Percentiles rank a stretch among this genome's conserved stretches.
phyloP scores from a whole-genome alignment of 2,329 filamentous ascomycete species.

The Lomentospora prolificans region DNA sequence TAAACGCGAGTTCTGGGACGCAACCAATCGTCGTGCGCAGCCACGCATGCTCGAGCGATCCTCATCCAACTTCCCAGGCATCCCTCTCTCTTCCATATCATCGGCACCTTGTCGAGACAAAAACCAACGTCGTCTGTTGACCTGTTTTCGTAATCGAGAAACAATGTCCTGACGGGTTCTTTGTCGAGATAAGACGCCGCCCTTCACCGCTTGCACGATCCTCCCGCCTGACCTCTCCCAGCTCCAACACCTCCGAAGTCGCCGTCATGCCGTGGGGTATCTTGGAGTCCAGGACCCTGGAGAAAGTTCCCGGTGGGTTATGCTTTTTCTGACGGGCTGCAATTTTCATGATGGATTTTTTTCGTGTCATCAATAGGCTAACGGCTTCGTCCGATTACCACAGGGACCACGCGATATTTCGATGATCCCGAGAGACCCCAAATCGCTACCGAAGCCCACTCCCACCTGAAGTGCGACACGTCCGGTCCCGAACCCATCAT shows the following conservation, averaged over 20 bases:
- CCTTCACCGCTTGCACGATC: neutral
- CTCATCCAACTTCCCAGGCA: conserved; percentile 12
- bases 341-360: too few relatives aligned
- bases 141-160: too few relatives aligned
- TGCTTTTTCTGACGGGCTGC: conserved; percentile 6
- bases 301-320: conserved; percentile 63
- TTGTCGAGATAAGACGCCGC: neutral
- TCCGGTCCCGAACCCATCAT: conserved; percentile 61
- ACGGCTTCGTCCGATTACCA: neutral
- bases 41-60: neutral
- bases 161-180: neutral
- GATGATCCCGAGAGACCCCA: conserved; percentile 45
- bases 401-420: conserved; percentile 55
- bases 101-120: too few relatives aligned
- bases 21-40: neutral
- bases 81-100: too few relatives aligned
- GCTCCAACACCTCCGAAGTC: neutral
- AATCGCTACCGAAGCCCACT: conserved; percentile 26
- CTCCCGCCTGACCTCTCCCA: neutral
- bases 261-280: conserved; percentile 49
- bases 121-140: too few relatives aligned
- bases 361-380: too few relatives aligned
- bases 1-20: neutral
- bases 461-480: conserved; percentile 60
- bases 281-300: conserved; percentile 54